Base-by-base conservation (phyloP, 768 basidiomycete species). In the Suillus subluteus region DNA sequence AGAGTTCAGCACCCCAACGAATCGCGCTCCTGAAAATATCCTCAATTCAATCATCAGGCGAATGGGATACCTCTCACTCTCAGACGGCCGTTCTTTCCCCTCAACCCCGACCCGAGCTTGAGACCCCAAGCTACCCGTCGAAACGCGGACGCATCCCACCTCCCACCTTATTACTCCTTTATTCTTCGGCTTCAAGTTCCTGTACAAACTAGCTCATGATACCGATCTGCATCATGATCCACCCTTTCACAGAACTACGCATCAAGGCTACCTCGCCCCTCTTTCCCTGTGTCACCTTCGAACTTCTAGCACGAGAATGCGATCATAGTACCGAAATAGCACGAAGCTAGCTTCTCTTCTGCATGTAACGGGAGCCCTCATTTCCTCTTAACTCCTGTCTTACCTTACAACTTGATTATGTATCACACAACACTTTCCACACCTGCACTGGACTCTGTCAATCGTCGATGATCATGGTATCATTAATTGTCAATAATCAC, bases 11-110 rank as follows among this genome's bases (percentile, higher is more conserved):
- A 56, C 55, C 21, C 55, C 55, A 21, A n/a, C 2, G 21, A 21
- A 35, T 37, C 35, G 32, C 3, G 6, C 55, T 13, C 21, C 55
- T 56, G 55, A 56, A 35, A 56, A 37, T n/a, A 37, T 56, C 13
- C 21, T 56, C 12, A 56, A 56, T n/a, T 56, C 55, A 37, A 37
- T 56, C 55, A 56, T 56, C 55, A 56, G 37, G 55, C 55, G 55
- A 56, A 56, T 56, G 55, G n/a, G 18, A 37, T n/a, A 35, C 21
- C 55, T 56, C 55, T 56, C 55, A 56, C 21, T 56, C 21, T 37
- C 32, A 13, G 55, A 56, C 35, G n/a, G 32, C 6, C 55, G 55
- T n/a, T 56, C 55, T 37, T 56, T 56, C 21, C 55, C 35, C 55
- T 37, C 55, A 56, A 56, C 55, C 21, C 55, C 55, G 35, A 56